Percentiles rank a stretch among this genome's conserved stretches.
Evolutionary conservation across 2,329 filamentous ascomycete genomes (phyloP).

Genomic region (Penicillium italicum): DNA sequence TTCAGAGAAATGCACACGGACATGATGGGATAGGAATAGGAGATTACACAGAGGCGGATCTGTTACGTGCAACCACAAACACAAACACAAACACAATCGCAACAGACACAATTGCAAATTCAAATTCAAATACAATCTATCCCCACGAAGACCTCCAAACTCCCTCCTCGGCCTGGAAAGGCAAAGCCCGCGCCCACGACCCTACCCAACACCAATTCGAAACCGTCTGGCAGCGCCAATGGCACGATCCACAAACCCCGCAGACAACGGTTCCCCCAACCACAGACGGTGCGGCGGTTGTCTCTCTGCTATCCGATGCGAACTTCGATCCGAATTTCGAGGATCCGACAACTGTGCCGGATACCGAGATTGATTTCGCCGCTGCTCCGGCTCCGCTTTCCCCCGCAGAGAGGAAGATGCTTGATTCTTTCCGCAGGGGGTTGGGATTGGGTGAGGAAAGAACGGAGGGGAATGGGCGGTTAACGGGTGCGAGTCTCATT

Average conservation of each 20-base stretch:
- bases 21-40: not conserved
- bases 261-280: slow-evolving; percentile 3
- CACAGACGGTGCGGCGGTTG: slow-evolving; percentile 43
- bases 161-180: slow-evolving; percentile 18
- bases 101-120: not conserved
- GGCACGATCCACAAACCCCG: no score
- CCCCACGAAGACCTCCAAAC: slow-evolving; percentile 11
- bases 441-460: not conserved
- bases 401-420: slow-evolving; percentile 25
- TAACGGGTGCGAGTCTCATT: slow-evolving; percentile 33
- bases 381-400: slow-evolving; percentile 22
- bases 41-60: not conserved
- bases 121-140: slow-evolving; percentile 4
- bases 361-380: slow-evolving; percentile 18
- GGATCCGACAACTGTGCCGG: not conserved
- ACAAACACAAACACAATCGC: not conserved
- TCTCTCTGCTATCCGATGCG: slow-evolving; percentile 37
- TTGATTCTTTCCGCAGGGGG: slow-evolving; percentile 31
- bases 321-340: slow-evolving; percentile 28
- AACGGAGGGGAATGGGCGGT: not conserved
- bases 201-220: slow-evolving; percentile 17
- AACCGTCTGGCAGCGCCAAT: slow-evolving; percentile 21
- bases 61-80: not conserved
- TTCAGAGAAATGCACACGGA: slow-evolving; percentile 11
- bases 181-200: slow-evolving; percentile 17